Conservation (phyloP, 1,139 yeast species). For the Geotrichum cucujoidarum region DNA sequence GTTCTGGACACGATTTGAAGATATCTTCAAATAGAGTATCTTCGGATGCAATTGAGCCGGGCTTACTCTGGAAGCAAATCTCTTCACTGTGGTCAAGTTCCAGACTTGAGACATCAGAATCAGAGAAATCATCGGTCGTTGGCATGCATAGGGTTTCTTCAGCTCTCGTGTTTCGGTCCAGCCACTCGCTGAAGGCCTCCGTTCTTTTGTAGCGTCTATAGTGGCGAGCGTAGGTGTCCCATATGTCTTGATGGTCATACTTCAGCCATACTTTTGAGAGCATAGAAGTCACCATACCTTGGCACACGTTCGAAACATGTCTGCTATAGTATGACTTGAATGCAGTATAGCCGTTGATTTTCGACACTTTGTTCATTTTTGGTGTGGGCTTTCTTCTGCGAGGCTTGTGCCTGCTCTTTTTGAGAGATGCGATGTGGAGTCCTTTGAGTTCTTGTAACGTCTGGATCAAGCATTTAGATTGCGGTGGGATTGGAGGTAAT, state of each 20-base stretch:
- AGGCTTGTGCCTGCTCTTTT: not conserved
- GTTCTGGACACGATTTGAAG: no score
- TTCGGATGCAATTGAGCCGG: no score
- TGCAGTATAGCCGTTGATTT: constrained; percentile 18
- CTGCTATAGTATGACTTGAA: constrained; percentile 16
- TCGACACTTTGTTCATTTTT: constrained; percentile 5
- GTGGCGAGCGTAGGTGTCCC: constrained; percentile 17
- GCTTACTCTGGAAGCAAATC: no score
- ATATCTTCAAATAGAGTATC: no score
- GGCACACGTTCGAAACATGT: constrained; percentile 9
- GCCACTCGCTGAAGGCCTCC: constrained; percentile 14
- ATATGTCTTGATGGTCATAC: constrained; percentile 14
- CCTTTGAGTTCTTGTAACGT: constrained; percentile 7
- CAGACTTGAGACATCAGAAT: no score
- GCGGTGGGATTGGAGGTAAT: constrained; percentile 15
- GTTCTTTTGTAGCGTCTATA: constrained; percentile 15
- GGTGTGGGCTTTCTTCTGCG: not conserved
- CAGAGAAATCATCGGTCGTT: no score
- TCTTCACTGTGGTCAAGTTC: no score
- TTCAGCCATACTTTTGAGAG: constrained; percentile 17
- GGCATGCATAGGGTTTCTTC: no score
- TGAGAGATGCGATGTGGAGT: not conserved
- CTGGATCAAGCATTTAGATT: constrained; percentile 5
- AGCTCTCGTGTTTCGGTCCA: no score
- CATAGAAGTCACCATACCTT: constrained; percentile 13